phyloP scores from a whole-genome alignment of 345 rosid genomes.

The Tarenaya hassleriana region DNA sequence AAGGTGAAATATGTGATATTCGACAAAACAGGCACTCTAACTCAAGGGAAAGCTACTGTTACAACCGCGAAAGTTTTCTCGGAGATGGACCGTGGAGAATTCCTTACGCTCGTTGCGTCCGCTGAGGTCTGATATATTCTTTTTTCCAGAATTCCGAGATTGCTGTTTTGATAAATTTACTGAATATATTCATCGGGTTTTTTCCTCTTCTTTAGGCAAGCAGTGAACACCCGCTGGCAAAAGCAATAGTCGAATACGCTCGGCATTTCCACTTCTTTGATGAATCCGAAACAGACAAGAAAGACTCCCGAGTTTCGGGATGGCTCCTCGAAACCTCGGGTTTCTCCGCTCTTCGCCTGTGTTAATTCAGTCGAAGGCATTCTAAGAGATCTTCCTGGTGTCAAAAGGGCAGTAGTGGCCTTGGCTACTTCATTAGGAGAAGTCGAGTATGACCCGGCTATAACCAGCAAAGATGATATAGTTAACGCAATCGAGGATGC shows the following conservation, averaged over 20 bases:
- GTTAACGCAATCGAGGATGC: slow-evolving; percentile 90
- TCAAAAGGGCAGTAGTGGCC: slow-evolving; percentile 81
- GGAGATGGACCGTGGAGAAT: slow-evolving; percentile 82
- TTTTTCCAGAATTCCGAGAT: not conserved
- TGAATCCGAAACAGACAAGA: slow-evolving; percentile 40
- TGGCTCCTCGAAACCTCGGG: slow-evolving; percentile 71
- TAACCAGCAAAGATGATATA: slow-evolving; percentile 74
- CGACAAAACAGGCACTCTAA: slow-evolving; percentile 97
- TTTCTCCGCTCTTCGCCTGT: slow-evolving; percentile 85
- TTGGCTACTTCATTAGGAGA: slow-evolving; percentile 91
- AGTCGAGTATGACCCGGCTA: slow-evolving; percentile 84
- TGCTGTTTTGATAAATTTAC: slow-evolving; percentile 2
- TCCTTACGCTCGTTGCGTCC: slow-evolving; percentile 89
- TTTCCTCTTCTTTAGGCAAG: slow-evolving; percentile 52
- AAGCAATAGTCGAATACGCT: slow-evolving; percentile 81
- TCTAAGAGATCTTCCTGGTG: slow-evolving; percentile 68
- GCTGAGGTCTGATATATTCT: slow-evolving; percentile 76
- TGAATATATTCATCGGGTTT: slow-evolving; percentile 2
- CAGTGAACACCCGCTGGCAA: slow-evolving; percentile 96
- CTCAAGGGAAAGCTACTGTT: slow-evolving; percentile 92
- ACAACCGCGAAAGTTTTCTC: slow-evolving; percentile 76
- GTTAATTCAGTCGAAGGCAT: slow-evolving; percentile 94
- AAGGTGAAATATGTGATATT: slow-evolving; percentile 84
- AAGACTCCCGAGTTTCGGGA: slow-evolving; percentile 36
- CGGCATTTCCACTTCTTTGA: slow-evolving; percentile 91